phyloP scores from a whole-genome alignment of 1,284 basidiomycete species.

The Thecaphora thlaspeos region DNA sequence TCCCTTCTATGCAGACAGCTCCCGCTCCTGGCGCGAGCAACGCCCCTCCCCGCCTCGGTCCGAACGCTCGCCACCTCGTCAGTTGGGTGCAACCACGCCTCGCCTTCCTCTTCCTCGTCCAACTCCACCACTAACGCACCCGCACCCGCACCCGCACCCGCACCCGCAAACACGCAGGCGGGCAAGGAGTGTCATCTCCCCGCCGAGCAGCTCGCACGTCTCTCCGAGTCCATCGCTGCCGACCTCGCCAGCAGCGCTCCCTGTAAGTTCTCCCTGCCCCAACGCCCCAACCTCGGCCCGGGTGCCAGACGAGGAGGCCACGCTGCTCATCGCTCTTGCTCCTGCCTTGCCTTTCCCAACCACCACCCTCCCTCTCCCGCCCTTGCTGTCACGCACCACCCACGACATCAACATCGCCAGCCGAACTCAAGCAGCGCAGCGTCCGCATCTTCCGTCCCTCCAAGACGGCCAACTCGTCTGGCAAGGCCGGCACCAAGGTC shows the following conservation, averaged over 20 bases:
- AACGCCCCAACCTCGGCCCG: too few species aligned
- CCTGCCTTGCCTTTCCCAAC: background rate
- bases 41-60: background rate
- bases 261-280: constrained; percentile 14
- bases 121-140: too few species aligned
- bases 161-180: constrained; percentile 19
- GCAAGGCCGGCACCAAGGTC: constrained; percentile 75
- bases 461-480: constrained; percentile 93
- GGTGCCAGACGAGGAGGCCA: too few species aligned
- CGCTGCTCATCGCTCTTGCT: too few species aligned
- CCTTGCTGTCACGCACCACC: too few species aligned
- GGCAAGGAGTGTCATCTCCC: constrained; percentile 34
- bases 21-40: background rate
- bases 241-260: constrained; percentile 47
- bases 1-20: background rate
- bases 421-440: constrained; percentile 77
- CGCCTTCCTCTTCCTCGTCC: constrained; percentile 12
- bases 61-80: background rate
- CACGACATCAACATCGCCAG: constrained; percentile 63
- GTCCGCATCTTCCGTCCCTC: constrained; percentile 93
- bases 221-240: constrained; percentile 30
- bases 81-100: background rate
- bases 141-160: constrained; percentile 25
- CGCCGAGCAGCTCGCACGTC: constrained; percentile 40
- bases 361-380: background rate